phyloP scores from a whole-genome alignment of 2,329 filamentous ascomycete genomes.

The Trichophyton rubrum region DNA sequence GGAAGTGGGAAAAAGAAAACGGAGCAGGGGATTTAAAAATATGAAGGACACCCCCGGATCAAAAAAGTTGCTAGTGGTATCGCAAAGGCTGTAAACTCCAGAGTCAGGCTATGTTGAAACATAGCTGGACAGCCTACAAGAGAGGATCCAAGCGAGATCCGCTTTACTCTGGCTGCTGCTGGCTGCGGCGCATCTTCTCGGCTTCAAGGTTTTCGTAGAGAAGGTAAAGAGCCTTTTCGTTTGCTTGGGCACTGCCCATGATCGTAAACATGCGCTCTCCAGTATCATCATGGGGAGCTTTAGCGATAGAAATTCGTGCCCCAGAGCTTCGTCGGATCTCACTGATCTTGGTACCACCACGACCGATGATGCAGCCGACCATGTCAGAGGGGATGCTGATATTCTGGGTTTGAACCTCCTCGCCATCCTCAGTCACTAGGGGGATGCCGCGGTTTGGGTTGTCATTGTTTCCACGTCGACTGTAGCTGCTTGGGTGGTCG shows the following conservation, averaged over 20 bases:
- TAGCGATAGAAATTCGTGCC: slow-evolving; percentile 93
- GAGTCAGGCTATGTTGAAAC: neutral
- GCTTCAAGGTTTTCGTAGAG: slow-evolving; percentile 98
- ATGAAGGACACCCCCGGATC: neutral
- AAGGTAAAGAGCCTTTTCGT: slow-evolving; percentile 90
- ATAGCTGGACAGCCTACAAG: neutral
- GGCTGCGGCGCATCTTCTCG: slow-evolving; percentile 96
- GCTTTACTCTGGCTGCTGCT: slow-evolving; percentile 49
- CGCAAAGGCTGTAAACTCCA: neutral
- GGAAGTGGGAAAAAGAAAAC: neutral
- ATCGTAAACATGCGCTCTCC: slow-evolving; percentile 99
- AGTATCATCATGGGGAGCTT: slow-evolving; percentile 90
- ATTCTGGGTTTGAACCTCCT: slow-evolving; percentile 97
- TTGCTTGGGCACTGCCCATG: slow-evolving; percentile 84
- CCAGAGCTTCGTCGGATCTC: slow-evolving; percentile 96
- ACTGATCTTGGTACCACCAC: slow-evolving; percentile 90
- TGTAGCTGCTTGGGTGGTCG: slow-evolving; percentile 60
- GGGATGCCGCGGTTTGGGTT: slow-evolving; percentile 67
- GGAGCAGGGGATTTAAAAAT: neutral
- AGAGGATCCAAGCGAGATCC: neutral
- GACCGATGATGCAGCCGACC: slow-evolving; percentile 98
- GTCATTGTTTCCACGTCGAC: slow-evolving; percentile 73
- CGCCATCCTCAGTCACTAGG: slow-evolving; percentile 87
- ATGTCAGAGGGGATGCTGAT: slow-evolving; percentile 99
- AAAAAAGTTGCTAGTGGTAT: neutral